Percentiles rank a stretch among this genome's conserved stretches.
phyloP scores from a whole-genome alignment of 1,284 basidiomycete species.

The Pisolithus thermaeus region DNA sequence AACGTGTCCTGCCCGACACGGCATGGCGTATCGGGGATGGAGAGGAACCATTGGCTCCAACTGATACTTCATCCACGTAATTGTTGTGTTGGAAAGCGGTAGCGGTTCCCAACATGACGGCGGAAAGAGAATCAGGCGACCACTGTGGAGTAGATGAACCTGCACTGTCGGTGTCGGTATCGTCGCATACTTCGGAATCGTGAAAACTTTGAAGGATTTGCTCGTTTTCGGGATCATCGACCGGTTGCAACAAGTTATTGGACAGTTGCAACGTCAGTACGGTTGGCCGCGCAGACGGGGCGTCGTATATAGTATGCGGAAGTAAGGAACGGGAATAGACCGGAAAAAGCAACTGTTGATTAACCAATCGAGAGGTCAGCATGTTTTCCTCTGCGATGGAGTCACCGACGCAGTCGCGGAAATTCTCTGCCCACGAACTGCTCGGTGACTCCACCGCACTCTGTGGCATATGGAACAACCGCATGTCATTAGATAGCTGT shows the following conservation, averaged over 20 bases:
- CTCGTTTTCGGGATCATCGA: constrained; percentile 26
- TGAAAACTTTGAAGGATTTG: constrained; percentile 13
- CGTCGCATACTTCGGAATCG: constrained; percentile 14
- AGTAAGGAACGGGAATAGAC: constrained; percentile 5
- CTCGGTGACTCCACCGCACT: constrained; percentile 21
- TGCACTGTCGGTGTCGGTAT: constrained; percentile 11
- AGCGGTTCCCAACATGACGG: not conserved
- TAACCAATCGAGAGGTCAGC: constrained; percentile 30
- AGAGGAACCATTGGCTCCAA: constrained; percentile 5
- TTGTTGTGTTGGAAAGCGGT: not conserved
- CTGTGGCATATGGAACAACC: constrained; percentile 14
- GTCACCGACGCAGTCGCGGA: constrained; percentile 27
- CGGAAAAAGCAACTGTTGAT: constrained; percentile 21
- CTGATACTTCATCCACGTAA: constrained; percentile 1
- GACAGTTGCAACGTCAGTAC: constrained; percentile 30
- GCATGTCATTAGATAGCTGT: constrained; percentile 3
- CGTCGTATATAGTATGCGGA: constrained; percentile 4
- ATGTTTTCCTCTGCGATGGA: constrained; percentile 25
- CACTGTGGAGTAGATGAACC: constrained; percentile 5
- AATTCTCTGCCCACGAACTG: constrained; percentile 28
- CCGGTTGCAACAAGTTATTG: constrained; percentile 17
- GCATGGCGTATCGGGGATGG: not conserved
- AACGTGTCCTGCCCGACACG: not conserved
- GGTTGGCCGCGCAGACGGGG: constrained; percentile 19
- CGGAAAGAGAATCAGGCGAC: not conserved